Percentiles rank a stretch among this genome's conserved stretches.
phyloP scores from a whole-genome alignment of 495 filamentous ascomycete species.

The Lasiosphaeria hispida region DNA sequence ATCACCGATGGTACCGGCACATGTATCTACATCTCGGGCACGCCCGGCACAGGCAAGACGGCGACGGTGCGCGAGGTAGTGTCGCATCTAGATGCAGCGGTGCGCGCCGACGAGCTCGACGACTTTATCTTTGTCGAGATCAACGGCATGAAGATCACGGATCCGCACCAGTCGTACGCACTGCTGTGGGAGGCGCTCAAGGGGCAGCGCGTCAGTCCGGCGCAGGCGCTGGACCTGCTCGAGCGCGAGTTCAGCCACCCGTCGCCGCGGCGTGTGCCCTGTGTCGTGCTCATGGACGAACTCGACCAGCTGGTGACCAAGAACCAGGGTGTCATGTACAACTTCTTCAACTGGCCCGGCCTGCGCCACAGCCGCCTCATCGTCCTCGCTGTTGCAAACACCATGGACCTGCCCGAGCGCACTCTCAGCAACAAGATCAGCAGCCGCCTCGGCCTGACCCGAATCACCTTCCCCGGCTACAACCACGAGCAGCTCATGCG shows the following conservation, averaged over 20 bases:
- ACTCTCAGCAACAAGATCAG: conserved; percentile 98
- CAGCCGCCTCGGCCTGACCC: conserved; percentile 79
- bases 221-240: conserved; percentile 86
- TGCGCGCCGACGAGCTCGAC: conserved; percentile 86
- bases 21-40: conserved; percentile 99
- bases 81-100: conserved; percentile 78
- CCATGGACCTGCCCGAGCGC: conserved; percentile 97
- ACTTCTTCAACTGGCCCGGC: conserved; percentile 99
- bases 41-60: conserved; percentile 97
- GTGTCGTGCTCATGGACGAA: conserved; percentile 98
- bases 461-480: conserved; percentile 97
- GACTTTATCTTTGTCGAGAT: conserved; percentile 99
- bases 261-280: conserved; percentile 84
- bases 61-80: conserved; percentile 97
- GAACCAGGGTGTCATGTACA: conserved; percentile 99
- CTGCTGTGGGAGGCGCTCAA: conserved; percentile 95
- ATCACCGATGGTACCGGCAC: conserved; percentile 90
- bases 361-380: conserved; percentile 87
- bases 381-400: conserved; percentile 96
- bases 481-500: conserved; percentile 97
- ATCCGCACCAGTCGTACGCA: conserved; percentile 94
- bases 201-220: conserved; percentile 85
- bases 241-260: conserved; percentile 91
- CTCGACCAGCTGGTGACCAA: conserved; percentile 96
- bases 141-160: conserved; percentile 99